Evolutionary conservation across 257 asterid genomes (phyloP).

Genomic region (Solanum appendiculatum): DNA sequence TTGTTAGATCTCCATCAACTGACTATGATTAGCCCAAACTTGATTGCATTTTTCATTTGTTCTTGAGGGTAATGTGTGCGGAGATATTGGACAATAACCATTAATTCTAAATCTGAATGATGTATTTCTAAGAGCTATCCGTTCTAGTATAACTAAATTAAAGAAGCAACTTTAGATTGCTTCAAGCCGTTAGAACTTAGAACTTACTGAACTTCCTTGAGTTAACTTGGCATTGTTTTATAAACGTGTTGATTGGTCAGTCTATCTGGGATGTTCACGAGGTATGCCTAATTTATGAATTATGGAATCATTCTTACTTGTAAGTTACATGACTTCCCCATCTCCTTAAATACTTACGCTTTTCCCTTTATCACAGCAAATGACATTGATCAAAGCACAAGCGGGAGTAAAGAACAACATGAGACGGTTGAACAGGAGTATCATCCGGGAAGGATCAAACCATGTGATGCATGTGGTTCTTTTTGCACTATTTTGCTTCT

Average conservation of each 20-base stretch:
- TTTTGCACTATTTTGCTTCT: constrained; percentile 66
- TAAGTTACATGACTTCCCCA: not conserved
- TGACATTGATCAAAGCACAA: constrained; percentile 85
- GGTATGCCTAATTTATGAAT: not conserved
- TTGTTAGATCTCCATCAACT: not conserved
- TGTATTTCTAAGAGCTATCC: not conserved
- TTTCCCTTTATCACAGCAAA: constrained; percentile 46
- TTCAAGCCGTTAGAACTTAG: not conserved
- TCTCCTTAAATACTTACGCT: not conserved
- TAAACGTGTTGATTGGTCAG: not conserved
- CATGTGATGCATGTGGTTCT: constrained; percentile 82
- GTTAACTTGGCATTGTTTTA: not conserved
- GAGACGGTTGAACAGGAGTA: constrained; percentile 77
- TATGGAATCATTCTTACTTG: not conserved
- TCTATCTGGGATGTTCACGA: not conserved
- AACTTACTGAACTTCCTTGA: not conserved
- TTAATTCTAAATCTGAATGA: not conserved
- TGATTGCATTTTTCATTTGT: not conserved
- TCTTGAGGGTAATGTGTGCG: not conserved
- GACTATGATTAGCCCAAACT: not conserved
- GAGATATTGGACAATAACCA: not conserved
- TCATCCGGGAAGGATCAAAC: constrained; percentile 79
- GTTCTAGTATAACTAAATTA: not conserved
- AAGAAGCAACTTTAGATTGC: not conserved
- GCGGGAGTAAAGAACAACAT: constrained; percentile 94